Conservation (phyloP, 2,329 filamentous ascomycete species). For the Calonectria hongkongensis region DNA sequence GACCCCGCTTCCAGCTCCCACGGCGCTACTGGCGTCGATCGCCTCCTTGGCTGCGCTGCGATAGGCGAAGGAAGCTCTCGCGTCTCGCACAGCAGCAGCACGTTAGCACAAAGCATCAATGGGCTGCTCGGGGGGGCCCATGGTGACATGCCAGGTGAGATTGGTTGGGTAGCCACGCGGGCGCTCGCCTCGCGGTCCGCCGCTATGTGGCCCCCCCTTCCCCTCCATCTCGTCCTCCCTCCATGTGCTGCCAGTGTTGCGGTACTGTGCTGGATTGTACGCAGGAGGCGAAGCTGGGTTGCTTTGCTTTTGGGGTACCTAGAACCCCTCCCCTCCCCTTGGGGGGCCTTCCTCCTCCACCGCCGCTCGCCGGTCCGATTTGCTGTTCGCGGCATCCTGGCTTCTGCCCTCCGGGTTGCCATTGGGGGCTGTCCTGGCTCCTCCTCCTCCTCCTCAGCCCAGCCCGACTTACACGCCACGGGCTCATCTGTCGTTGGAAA, state of each 20-base stretch:
- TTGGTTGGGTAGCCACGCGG: constrained; percentile 21
- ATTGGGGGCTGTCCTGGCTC: neutral
- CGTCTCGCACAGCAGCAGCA: constrained; percentile 1
- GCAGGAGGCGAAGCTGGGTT: constrained; percentile 11
- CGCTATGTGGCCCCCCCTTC: neutral
- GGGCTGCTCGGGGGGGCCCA: neutral
- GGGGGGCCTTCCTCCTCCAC: neutral
- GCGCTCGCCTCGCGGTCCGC: constrained; percentile 14
- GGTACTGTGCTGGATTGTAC: constrained; percentile 22
- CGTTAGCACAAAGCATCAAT: constrained; percentile 23
- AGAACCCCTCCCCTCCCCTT: neutral
- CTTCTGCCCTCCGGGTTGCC: too few relatives aligned
- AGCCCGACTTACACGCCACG: constrained; percentile 29
- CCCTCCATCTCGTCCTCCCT: neutral
- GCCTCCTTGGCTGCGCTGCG: neutral
- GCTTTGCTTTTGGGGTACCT: constrained; percentile 17
- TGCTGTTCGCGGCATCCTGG: too few relatives aligned
- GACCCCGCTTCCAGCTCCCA: constrained; percentile 28
- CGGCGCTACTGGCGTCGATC: constrained; percentile 28
- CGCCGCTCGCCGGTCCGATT: too few relatives aligned
- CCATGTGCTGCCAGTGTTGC: constrained; percentile 16
- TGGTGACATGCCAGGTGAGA: constrained; percentile 19
- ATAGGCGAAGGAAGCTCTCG: constrained; percentile 10
- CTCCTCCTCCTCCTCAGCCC: neutral
- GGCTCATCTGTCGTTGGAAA: constrained; percentile 24